Evolutionary conservation across 495 filamentous ascomycete species (phyloP).

Genomic region (Penicillium paxilli): DNA sequence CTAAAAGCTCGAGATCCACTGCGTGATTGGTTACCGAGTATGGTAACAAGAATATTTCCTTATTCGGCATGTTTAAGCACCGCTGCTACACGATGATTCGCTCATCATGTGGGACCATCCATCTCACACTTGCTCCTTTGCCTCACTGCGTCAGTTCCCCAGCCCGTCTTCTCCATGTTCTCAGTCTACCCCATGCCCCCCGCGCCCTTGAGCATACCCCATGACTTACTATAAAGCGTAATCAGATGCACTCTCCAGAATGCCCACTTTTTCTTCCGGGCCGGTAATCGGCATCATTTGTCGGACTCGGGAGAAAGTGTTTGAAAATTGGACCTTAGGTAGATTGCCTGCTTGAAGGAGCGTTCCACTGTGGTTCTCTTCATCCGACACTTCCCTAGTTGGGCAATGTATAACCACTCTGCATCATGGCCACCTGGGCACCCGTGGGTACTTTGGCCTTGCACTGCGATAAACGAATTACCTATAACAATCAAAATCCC

Average conservation of each 20-base stretch:
- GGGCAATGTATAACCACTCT: constrained; percentile 16
- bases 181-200: constrained; percentile 2
- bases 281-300: constrained; percentile 12
- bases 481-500: background rate
- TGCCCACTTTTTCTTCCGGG: background rate
- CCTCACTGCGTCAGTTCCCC: background rate
- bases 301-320: background rate
- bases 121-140: no score
- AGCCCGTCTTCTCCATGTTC: constrained; percentile 4
- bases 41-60: background rate
- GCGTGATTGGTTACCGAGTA: background rate
- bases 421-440: background rate
- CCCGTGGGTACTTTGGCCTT: background rate
- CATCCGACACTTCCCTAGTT: constrained; percentile 14
- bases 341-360: background rate
- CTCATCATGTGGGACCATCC: background rate
- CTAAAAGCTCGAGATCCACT: constrained; percentile 10
- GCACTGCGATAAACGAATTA: background rate
- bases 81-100: background rate
- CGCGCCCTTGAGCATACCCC: background rate
- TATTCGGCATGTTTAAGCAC: constrained; percentile 14
- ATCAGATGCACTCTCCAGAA: constrained; percentile 2
- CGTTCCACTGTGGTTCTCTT: constrained; percentile 15
- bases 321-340: constrained; percentile 1
- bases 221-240: constrained; percentile 9